A percentile compares a stretch with the other conserved stretches of the same genome.
Conservation (phyloP, 768 basidiomycete genomes). For the Kwoniella heveanensis region DNA sequence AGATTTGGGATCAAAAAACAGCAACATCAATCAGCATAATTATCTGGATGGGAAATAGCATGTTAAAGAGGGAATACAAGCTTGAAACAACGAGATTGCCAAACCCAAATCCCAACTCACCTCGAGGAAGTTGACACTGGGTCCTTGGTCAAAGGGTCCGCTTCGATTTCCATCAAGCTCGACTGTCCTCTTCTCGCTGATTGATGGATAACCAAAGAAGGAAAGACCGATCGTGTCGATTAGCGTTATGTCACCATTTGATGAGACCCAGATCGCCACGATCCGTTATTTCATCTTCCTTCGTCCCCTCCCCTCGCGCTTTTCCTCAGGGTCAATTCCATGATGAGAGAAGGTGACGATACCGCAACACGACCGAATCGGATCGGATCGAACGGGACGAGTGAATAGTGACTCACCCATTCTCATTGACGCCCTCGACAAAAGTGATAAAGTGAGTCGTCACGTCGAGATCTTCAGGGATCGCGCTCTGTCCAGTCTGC, state of each 20-base stretch:
- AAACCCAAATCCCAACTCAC: slow-evolving; percentile 32
- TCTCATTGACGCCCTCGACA: slow-evolving; percentile 64
- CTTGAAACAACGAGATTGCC: neutral
- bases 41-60: neutral
- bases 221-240: too few species aligned
- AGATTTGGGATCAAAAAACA: too few species aligned
- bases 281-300: too few species aligned
- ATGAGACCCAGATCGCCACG: too few species aligned
- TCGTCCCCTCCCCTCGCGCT: too few species aligned
- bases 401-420: slow-evolving; percentile 40
- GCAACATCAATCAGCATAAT: too few species aligned
- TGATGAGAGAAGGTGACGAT: too few species aligned
- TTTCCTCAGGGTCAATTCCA: too few species aligned
- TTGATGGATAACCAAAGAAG: too few species aligned
- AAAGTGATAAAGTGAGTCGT: slow-evolving; percentile 88
- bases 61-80: neutral
- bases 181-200: slow-evolving; percentile 62
- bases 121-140: slow-evolving; percentile 39
- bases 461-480: slow-evolving; percentile 68
- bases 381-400: too few species aligned
- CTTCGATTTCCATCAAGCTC: slow-evolving; percentile 80
- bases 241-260: too few species aligned
- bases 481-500: slow-evolving; percentile 66
- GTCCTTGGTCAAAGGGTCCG: slow-evolving; percentile 72
- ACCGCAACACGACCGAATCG: too few species aligned